Conservation (phyloP, 306 rosid genomes). For the Vachellia collinsii region DNA sequence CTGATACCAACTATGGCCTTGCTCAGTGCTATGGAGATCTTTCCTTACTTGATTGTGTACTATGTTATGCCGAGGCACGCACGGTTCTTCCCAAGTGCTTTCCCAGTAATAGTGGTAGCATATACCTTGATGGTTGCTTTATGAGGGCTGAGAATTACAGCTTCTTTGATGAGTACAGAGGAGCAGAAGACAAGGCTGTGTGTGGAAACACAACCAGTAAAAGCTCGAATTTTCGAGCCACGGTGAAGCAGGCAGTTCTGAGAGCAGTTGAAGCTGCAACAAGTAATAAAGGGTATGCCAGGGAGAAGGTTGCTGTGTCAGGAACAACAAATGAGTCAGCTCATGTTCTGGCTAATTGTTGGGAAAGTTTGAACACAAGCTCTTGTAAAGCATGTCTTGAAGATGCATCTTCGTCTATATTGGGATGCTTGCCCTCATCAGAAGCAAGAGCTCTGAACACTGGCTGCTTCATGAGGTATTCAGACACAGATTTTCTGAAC, state of each 20-base stretch:
- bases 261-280: conserved; percentile 55
- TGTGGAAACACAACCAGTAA: conserved; percentile 66
- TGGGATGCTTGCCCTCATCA: conserved; percentile 75
- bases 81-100: conserved; percentile 82
- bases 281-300: conserved; percentile 58
- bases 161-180: conserved; percentile 63
- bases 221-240: conserved; percentile 45
- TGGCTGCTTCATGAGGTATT: conserved; percentile 95
- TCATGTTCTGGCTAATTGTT: conserved; percentile 81
- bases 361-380: conserved; percentile 69
- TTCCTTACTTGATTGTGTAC: conserved; percentile 72
- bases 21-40: conserved; percentile 97
- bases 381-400: conserved; percentile 78
- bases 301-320: conserved; percentile 41
- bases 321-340: conserved; percentile 56
- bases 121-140: conserved; percentile 92
- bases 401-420: conserved; percentile 63
- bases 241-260: conserved; percentile 56
- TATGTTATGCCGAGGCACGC: conserved; percentile 87
- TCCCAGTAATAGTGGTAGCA: conserved; percentile 70
- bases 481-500: conserved; percentile 78
- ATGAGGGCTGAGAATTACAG: conserved; percentile 87
- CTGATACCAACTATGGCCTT: conserved; percentile 70
- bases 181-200: conserved; percentile 56
- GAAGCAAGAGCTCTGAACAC: conserved; percentile 82